A percentile compares a stretch with the other conserved stretches of the same genome.
These are phyloP conservation scores for Boletus tomentosulus DNA, from an alignment of 768 basidiomycete genomes.

Conservation along the genomic window DNA sequence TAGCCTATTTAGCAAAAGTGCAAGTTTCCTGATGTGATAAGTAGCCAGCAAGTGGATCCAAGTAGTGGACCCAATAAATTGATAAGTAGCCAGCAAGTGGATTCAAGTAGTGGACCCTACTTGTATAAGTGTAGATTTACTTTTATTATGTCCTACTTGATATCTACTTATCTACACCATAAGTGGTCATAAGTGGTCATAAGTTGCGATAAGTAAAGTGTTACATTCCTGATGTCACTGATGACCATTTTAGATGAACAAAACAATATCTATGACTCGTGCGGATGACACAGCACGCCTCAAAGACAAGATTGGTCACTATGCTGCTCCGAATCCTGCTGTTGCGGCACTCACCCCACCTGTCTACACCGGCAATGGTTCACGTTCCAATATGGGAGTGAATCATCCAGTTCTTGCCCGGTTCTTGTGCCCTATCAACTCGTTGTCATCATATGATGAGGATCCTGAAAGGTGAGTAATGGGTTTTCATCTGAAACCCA, in stretches of 20 bases:
- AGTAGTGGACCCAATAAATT: too few species aligned
- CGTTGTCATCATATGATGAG: background rate
- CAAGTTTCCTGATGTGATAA: too few species aligned
- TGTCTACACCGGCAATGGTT: background rate
- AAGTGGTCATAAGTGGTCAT: too few species aligned
- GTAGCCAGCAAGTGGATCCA: too few species aligned
- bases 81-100: too few species aligned
- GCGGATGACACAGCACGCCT: background rate
- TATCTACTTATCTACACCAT: too few species aligned
- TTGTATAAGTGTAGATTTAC: too few species aligned
- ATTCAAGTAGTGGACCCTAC: too few species aligned
- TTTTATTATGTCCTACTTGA: too few species aligned
- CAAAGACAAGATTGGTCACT: background rate
- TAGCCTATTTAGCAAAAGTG: too few species aligned
- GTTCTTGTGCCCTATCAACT: background rate
- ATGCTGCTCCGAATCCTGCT: background rate
- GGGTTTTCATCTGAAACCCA: background rate
- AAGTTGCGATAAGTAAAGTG: too few species aligned
- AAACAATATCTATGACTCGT: background rate
- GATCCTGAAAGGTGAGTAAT: background rate
- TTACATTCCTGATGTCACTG: too few species aligned
- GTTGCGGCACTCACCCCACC: background rate
- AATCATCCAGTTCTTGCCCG: background rate
- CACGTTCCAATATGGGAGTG: background rate
- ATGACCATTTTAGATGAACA: background rate